Evolutionary conservation across 1,284 basidiomycete species (phyloP).

Genomic region (Sanghuangporus baumii): DNA sequence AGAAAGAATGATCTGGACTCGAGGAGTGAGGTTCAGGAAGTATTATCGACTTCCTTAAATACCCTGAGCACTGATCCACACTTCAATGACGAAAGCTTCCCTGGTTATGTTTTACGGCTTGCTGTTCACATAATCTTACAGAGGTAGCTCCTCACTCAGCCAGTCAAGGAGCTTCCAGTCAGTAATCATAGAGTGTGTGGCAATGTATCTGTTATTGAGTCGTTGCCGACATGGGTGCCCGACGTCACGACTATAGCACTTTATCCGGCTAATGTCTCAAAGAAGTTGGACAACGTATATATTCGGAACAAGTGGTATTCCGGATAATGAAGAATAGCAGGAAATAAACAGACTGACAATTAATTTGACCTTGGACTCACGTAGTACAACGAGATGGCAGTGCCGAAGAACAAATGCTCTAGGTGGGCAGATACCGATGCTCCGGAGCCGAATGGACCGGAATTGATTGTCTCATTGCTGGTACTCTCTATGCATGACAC

Average conservation of each 20-base stretch:
- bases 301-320: background rate
- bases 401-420: too few relatives aligned
- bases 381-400: background rate
- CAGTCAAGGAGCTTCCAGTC: constrained; percentile 1
- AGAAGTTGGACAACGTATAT: background rate
- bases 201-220: background rate
- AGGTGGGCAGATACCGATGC: too few relatives aligned
- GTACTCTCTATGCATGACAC: too few relatives aligned
- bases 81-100: background rate
- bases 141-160: background rate
- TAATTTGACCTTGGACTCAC: background rate
- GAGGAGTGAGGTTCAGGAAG: constrained; percentile 2
- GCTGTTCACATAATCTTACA: background rate
- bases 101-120: background rate
- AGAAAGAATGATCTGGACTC: constrained; percentile 2
- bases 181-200: background rate
- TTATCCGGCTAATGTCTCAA: background rate
- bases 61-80: background rate
- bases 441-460: too few relatives aligned
- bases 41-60: background rate
- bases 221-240: background rate
- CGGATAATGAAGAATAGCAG: background rate
- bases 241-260: background rate
- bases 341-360: background rate
- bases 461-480: too few relatives aligned